phyloP scores from a whole-genome alignment of 805 yeast genomes.

The Candida pseudofarinosa region DNA sequence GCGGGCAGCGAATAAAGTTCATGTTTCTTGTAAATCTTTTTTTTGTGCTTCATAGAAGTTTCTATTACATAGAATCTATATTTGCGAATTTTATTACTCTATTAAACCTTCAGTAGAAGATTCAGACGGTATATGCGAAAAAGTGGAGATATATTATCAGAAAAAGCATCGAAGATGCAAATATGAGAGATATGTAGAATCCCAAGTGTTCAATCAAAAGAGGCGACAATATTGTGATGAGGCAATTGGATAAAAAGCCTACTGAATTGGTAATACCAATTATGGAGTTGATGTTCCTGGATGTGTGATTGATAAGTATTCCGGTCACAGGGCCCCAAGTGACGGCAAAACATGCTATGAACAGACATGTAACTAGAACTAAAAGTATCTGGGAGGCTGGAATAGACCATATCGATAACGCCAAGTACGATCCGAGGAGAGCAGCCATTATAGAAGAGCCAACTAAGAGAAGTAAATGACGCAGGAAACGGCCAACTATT shows the following conservation, averaged over 20 bases:
- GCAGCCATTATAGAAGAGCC: constrained; percentile 13
- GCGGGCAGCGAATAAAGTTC: too few species aligned
- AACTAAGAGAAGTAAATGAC: constrained; percentile 6
- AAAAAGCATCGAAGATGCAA: constrained; percentile 11
- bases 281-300: constrained; percentile 17
- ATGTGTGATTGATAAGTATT: constrained; percentile 18
- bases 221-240: constrained; percentile 20
- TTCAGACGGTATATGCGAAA: neutral
- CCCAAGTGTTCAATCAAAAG: constrained; percentile 15
- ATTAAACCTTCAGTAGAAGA: too few species aligned
- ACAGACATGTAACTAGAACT: constrained; percentile 14
- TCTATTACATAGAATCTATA: too few species aligned
- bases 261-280: constrained; percentile 16
- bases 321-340: constrained; percentile 33
- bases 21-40: too few species aligned
- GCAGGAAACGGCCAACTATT: constrained; percentile 9
- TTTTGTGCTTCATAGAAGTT: too few species aligned
- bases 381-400: constrained; percentile 1
- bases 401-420: constrained; percentile 5
- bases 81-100: too few species aligned
- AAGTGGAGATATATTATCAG: constrained; percentile 14
- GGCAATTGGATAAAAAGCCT: constrained; percentile 21
- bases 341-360: constrained; percentile 18
- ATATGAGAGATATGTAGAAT: constrained; percentile 15
- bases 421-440: constrained; percentile 13